A percentile compares a stretch with the other conserved stretches of the same genome.
phyloP scores from a whole-genome alignment of 2,329 filamentous ascomycete species.

The Colletotrichum higginsianum region DNA sequence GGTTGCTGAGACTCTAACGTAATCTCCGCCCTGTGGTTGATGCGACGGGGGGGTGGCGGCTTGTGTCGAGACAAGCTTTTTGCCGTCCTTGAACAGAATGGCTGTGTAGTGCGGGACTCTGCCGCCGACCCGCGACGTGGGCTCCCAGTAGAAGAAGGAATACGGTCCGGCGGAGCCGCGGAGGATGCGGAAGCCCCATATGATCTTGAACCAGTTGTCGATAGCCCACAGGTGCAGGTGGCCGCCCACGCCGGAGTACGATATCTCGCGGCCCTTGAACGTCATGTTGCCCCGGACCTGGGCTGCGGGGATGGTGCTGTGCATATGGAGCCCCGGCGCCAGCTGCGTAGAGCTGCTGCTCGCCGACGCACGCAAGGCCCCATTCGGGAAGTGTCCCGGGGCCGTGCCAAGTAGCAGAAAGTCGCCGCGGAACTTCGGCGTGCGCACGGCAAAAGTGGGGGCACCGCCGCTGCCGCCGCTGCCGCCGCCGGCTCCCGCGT shows the following conservation, averaged over 20 bases:
- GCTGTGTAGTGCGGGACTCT: slow-evolving; percentile 16
- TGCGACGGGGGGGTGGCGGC: neutral
- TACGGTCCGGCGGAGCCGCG: slow-evolving; percentile 20
- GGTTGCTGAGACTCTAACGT: neutral
- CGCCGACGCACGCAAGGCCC: neutral
- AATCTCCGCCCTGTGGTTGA: neutral
- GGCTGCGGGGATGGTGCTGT: slow-evolving; percentile 9
- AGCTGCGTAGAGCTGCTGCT: neutral
- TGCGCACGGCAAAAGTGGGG: neutral
- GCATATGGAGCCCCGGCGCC: slow-evolving; percentile 5
- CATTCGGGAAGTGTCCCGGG: slow-evolving; percentile 4
- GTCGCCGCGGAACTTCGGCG: slow-evolving; percentile 6
- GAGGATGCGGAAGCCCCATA: slow-evolving; percentile 5
- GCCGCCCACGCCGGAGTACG: slow-evolving; percentile 12
- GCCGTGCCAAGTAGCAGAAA: neutral
- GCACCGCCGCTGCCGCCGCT: neutral
- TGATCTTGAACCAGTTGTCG: slow-evolving; percentile 24
- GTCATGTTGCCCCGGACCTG: slow-evolving; percentile 9
- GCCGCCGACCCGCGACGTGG: slow-evolving; percentile 6
- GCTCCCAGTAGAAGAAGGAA: slow-evolving; percentile 16
- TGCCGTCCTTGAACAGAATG: slow-evolving; percentile 12
- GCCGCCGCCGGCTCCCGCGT: neutral
- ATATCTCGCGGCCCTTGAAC: neutral
- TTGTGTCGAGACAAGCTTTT: slow-evolving; percentile 6
- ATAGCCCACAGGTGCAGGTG: slow-evolving; percentile 13